phyloP scores from a whole-genome alignment of 2,329 filamentous ascomycete genomes.

The Sporothrix pallida region DNA sequence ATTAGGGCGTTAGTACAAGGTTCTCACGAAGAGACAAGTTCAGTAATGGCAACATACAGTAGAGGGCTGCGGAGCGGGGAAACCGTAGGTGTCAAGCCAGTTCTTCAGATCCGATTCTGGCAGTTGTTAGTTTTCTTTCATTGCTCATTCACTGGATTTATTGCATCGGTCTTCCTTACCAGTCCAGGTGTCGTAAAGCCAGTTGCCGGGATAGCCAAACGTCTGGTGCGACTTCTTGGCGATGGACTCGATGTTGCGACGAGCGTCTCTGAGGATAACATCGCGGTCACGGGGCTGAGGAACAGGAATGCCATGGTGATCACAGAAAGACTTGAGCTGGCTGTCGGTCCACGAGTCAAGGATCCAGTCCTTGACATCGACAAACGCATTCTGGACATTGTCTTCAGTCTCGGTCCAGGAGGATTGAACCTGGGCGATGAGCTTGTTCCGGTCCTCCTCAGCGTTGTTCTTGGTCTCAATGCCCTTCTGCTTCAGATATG shows the following conservation, averaged over 20 bases:
- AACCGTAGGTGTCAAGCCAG: slow-evolving; percentile 88
- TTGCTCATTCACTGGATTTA: background rate
- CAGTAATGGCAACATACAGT: slow-evolving; percentile 49
- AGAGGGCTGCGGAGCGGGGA: slow-evolving; percentile 82
- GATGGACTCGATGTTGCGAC: slow-evolving; percentile 78
- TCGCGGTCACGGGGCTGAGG: slow-evolving; percentile 89
- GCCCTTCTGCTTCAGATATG: slow-evolving; percentile 74
- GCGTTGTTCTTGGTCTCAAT: slow-evolving; percentile 70
- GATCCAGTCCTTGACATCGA: slow-evolving; percentile 84
- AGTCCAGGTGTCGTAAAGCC: slow-evolving; percentile 90
- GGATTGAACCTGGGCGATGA: slow-evolving; percentile 71
- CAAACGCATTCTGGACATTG: slow-evolving; percentile 72
- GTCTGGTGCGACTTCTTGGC: slow-evolving; percentile 79
- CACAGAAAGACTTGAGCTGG: slow-evolving; percentile 89
- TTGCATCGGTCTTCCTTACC: slow-evolving; percentile 40
- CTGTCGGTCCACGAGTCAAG: slow-evolving; percentile 95
- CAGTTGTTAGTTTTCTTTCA: background rate
- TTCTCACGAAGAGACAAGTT: no score
- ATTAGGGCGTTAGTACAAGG: no score
- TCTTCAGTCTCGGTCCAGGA: slow-evolving; percentile 83
- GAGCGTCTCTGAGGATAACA: slow-evolving; percentile 75
- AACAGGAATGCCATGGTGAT: slow-evolving; percentile 83
- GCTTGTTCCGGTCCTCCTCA: slow-evolving; percentile 69
- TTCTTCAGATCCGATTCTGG: slow-evolving; percentile 86
- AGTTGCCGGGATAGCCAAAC: slow-evolving; percentile 86